Evolutionary conservation across 2,329 filamentous ascomycete genomes (phyloP).

Genomic region (Endothia cerciana): DNA sequence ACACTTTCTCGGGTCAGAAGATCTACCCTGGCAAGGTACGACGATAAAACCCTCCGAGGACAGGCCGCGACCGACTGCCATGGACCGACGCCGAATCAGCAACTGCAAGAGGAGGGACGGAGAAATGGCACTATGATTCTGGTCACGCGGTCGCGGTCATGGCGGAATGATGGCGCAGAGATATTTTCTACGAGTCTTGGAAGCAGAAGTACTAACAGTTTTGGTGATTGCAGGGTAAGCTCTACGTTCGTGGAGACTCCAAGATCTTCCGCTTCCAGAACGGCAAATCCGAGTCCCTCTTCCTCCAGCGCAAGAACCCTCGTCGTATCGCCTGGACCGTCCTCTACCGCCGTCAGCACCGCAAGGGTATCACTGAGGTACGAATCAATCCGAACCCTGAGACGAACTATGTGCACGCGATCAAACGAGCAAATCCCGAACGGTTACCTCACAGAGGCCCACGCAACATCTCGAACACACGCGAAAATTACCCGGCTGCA

Average conservation of each 20-base stretch:
- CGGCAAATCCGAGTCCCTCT: conserved; percentile 99
- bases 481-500: conserved; percentile 4
- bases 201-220: conserved; percentile 35
- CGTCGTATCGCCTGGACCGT: conserved; percentile 98
- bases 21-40: conserved; percentile 72
- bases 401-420: conserved; percentile 14
- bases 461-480: conserved; percentile 4
- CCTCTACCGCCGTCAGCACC: conserved; percentile 97
- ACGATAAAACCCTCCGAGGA: conserved; percentile 30
- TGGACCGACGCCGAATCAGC: not conserved
- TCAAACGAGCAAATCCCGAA: conserved; percentile 2
- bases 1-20: conserved; percentile 67
- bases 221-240: conserved; percentile 77
- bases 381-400: conserved; percentile 43
- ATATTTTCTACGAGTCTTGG: not conserved
- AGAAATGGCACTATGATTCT: not conserved
- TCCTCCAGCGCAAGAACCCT: conserved; percentile 99
- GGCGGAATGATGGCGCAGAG: not conserved
- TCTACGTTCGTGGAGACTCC: conserved; percentile 99
- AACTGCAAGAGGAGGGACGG: conserved; percentile 22
- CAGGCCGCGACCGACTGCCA: conserved; percentile 5
- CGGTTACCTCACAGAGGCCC: conserved; percentile 7
- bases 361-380: conserved; percentile 99
- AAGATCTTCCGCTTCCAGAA: conserved; percentile 99
- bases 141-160: conserved; percentile 3